Evolutionary conservation across 1,284 basidiomycete genomes (phyloP).

Genomic region (Leccinum pallidistipes): DNA sequence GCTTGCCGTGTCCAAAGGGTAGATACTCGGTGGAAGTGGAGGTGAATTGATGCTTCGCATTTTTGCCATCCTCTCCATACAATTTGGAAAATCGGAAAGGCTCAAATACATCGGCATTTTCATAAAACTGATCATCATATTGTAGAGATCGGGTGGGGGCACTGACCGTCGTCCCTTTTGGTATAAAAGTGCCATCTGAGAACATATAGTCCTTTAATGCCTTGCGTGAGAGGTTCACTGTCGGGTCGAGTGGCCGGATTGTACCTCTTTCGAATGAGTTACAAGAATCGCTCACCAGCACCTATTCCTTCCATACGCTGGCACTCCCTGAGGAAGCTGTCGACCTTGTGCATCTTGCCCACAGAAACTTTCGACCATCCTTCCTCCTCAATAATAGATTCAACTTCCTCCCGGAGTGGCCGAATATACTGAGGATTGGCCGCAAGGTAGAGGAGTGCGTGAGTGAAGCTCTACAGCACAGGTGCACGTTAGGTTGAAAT

Average conservation of each 20-base stretch:
- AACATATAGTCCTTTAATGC: slow-evolving; percentile 34
- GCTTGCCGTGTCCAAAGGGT: slow-evolving; percentile 20
- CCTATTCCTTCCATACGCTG: slow-evolving; percentile 36
- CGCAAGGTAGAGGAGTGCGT: slow-evolving; percentile 39
- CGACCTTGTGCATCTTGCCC: slow-evolving; percentile 43
- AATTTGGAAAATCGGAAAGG: slow-evolving; percentile 36
- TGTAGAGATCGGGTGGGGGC: slow-evolving; percentile 28
- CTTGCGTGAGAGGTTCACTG: slow-evolving; percentile 29
- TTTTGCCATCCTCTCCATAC: slow-evolving; percentile 12
- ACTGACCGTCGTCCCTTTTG: slow-evolving; percentile 35
- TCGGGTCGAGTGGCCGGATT: not conserved
- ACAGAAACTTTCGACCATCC: slow-evolving; percentile 47
- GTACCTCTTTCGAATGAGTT: not conserved
- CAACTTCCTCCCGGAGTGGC: not conserved
- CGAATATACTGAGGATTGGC: slow-evolving; percentile 28
- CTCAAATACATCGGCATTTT: slow-evolving; percentile 30
- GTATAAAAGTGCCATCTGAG: slow-evolving; percentile 43
- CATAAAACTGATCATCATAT: slow-evolving; percentile 27
- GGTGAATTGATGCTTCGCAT: slow-evolving; percentile 20
- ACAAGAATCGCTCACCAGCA: slow-evolving; percentile 21
- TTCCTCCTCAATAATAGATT: slow-evolving; percentile 33
- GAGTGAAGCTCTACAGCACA: slow-evolving; percentile 27
- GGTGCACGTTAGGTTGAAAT: not conserved
- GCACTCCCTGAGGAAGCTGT: slow-evolving; percentile 49
- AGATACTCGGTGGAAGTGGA: slow-evolving; percentile 17